A percentile compares a stretch with the other conserved stretches of the same genome.
These are phyloP conservation scores for Trichoderma semiorbis DNA, from an alignment of 2,329 filamentous ascomycete species.

Conservation along the genomic window DNA sequence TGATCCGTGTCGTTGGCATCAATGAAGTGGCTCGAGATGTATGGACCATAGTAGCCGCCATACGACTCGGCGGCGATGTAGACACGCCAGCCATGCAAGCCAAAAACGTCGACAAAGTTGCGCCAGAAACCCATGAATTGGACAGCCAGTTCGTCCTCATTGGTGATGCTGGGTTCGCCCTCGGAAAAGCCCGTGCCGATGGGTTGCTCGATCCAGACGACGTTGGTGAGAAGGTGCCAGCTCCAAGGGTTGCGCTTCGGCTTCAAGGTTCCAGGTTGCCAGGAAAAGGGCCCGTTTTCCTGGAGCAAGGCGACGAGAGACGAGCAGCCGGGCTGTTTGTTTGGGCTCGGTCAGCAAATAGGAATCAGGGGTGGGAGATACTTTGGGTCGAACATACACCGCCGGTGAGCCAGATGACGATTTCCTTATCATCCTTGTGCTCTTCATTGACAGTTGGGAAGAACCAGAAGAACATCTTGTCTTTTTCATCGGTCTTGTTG, in stretches of 20 bases:
- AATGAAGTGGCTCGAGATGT: constrained; percentile 70
- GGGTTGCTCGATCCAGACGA: constrained; percentile 72
- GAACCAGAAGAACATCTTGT: constrained; percentile 64
- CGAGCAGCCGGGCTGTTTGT: constrained; percentile 47
- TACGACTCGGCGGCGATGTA: constrained; percentile 72
- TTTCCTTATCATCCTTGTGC: constrained; percentile 49
- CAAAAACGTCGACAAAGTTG: constrained; percentile 71
- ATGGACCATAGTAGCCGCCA: constrained; percentile 65
- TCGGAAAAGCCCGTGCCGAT: constrained; percentile 65
- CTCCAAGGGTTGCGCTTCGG: constrained; percentile 65
- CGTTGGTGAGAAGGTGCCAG: constrained; percentile 50
- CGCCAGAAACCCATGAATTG: constrained; percentile 77
- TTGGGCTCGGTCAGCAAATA: neutral
- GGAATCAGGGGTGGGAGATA: neutral
- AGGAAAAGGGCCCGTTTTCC: constrained; percentile 72
- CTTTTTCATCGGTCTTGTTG: constrained; percentile 38
- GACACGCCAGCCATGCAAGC: constrained; percentile 63
- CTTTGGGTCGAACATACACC: constrained; percentile 33
- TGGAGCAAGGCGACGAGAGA: constrained; percentile 68
- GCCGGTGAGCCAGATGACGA: constrained; percentile 61
- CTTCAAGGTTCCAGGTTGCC: constrained; percentile 65
- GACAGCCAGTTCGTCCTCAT: constrained; percentile 64
- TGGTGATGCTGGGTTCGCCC: constrained; percentile 60
- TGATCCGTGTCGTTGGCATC: constrained; percentile 61
- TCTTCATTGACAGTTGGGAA: constrained; percentile 52